Evolutionary conservation across 2,329 filamentous ascomycete species (phyloP), one percentile per base, ranked within the genome.

Genomic region (Sporothrix brasiliensis): DNA sequence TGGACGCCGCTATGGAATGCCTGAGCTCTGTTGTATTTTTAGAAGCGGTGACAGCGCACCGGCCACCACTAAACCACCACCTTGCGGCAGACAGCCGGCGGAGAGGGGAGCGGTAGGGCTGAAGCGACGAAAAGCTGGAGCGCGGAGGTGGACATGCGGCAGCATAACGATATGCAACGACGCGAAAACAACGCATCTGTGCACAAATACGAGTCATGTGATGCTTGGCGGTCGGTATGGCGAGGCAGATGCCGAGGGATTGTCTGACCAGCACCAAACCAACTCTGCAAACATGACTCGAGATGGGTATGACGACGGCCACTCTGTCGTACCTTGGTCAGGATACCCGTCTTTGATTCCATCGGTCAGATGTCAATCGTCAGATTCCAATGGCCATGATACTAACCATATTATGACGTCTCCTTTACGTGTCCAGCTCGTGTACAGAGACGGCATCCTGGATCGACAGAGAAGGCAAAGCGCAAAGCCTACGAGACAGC

Each of bases 91-190:
- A 34, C 34, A 9, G 34, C 34, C 47, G 50, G 65, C 65, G 50
- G 34, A 34, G 50, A 67, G 34, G 6, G 34, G 3, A 34, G 56
- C 9, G 65, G 65, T 67, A 67, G 49, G 65, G 65, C 65, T 67
- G 65, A 67, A 19, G 54, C 44, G 19, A 39, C 30, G 19, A 34
- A 13, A 52, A 30, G 19, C 34, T 34, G 34, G 34, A 34, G 34
- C 34, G 34, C 9, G 34, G 7, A 34, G 21, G 30, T 16, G 10
- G n/a, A 34, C 24, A 24, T 19, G 34, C n/a, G 53, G 53, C 4
- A 13, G 44, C 34, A 44, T 24, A 24, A 21, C n/a, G 34, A 27
- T 4, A 27, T 7, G 54, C 52, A 54, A 14, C 39, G 39, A 11
- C 44, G 49, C 41, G 3, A 39, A 13, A n/a, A 24, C 30, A 60